Evolutionary conservation across 192 early-diverging fungal species (phyloP).

Genomic region (Paraglomus occultum): DNA sequence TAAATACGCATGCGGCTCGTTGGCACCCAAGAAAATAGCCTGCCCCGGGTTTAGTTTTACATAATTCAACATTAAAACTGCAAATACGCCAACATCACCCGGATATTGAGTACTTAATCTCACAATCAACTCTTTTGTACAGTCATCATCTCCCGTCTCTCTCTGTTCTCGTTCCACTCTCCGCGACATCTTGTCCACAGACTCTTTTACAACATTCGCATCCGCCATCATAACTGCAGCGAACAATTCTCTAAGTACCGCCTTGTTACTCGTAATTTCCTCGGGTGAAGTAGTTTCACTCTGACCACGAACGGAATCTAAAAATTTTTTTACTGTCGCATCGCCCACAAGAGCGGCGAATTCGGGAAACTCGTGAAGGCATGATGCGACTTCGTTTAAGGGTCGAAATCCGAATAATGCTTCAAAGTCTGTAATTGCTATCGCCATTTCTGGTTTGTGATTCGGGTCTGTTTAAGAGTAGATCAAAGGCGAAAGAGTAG

Average conservation of each 20-base stretch:
- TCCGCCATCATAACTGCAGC: conserved; percentile 12
- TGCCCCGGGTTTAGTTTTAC: conserved; percentile 78
- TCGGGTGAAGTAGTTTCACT: too few relatives aligned
- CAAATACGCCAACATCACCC: conserved; percentile 87
- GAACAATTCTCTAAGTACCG: conserved; percentile 3
- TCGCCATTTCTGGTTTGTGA: conserved; percentile 97
- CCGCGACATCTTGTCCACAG: conserved; percentile 3
- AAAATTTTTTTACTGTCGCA: not conserved
- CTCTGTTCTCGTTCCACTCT: not conserved
- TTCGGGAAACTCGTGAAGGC: conserved; percentile 76
- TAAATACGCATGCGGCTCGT: conserved; percentile 96
- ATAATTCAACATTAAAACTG: conserved; percentile 88
- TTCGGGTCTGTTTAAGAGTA: conserved; percentile 57
- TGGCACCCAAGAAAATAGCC: conserved; percentile 92
- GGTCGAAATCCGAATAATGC: conserved; percentile 93
- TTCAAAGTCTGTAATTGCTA: conserved; percentile 93
- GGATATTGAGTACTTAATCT: conserved; percentile 83
- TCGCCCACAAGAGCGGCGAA: conserved; percentile 66
- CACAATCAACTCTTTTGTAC: conserved; percentile 59
- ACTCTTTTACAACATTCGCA: not conserved
- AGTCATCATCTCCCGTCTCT: not conserved
- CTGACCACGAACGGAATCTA: too few relatives aligned
- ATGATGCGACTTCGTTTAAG: conserved; percentile 66
- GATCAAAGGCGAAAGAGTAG: too few relatives aligned
- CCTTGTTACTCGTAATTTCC: too few relatives aligned